A percentile compares a stretch with the other conserved stretches of the same genome.
Evolutionary conservation across 108 stramenopile species (phyloP).

Genomic region (Skeletonema tropicum): DNA sequence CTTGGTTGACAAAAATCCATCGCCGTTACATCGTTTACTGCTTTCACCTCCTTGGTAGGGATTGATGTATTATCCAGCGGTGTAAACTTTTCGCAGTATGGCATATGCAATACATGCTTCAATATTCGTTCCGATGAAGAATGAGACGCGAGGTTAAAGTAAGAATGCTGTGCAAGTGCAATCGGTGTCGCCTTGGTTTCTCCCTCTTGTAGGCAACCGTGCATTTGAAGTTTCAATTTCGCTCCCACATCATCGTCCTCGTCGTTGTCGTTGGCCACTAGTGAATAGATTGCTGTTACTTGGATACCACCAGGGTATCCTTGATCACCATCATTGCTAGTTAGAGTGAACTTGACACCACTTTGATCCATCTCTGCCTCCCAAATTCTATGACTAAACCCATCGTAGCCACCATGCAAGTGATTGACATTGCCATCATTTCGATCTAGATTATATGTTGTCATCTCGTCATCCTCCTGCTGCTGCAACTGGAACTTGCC

Average conservation of each 20-base stretch:
- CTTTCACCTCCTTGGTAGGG: constrained; percentile 67
- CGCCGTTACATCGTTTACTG: constrained; percentile 49
- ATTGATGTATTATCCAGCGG: constrained; percentile 67
- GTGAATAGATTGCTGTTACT: constrained; percentile 66
- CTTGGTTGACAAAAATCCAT: constrained; percentile 65
- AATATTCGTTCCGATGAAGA: constrained; percentile 48
- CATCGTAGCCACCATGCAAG: constrained; percentile 83
- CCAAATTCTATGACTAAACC: constrained; percentile 69
- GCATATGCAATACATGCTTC: constrained; percentile 66
- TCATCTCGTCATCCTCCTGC: constrained; percentile 8
- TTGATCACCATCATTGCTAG: constrained; percentile 75
- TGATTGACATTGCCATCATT: constrained; percentile 85
- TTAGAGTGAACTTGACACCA: constrained; percentile 58
- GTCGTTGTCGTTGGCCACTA: constrained; percentile 30
- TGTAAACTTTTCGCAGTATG: constrained; percentile 63
- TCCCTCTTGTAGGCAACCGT: constrained; percentile 49
- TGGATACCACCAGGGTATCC: constrained; percentile 78
- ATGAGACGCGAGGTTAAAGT: constrained; percentile 81
- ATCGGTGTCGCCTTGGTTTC: constrained; percentile 65
- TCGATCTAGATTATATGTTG: constrained; percentile 57
- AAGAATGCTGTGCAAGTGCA: constrained; percentile 84
- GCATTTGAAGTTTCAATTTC: constrained; percentile 55
- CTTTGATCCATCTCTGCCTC: constrained; percentile 47
- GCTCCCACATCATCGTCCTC: too few relatives aligned
- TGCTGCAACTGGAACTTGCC: constrained; percentile 64